phyloP scores from a whole-genome alignment of 2,329 filamentous ascomycete genomes.

The Fusarium sororula region DNA sequence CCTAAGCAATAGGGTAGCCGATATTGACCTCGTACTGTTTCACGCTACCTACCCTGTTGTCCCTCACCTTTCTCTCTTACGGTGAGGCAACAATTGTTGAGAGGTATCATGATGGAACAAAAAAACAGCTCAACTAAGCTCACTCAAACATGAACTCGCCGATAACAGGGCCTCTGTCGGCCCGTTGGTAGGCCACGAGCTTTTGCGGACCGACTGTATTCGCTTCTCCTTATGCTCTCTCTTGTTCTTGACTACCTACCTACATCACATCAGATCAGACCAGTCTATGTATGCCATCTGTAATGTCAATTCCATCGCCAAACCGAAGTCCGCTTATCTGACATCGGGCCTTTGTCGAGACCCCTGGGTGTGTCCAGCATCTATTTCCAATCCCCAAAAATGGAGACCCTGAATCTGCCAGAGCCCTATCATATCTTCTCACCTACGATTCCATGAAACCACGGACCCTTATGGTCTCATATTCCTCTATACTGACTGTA shows the following conservation, averaged over 20 bases:
- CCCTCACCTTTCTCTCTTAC: slow-evolving; percentile 3
- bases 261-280: background rate
- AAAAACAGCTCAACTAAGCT: background rate
- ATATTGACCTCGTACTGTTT: background rate
- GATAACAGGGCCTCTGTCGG: slow-evolving; percentile 34
- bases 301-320: slow-evolving; percentile 33
- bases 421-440: background rate
- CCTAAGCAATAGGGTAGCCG: background rate
- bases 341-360: slow-evolving; percentile 11
- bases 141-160: background rate
- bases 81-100: slow-evolving; percentile 31
- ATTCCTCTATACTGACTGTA: background rate
- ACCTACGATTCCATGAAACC: background rate
- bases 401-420: background rate
- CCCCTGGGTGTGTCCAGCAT: slow-evolving; percentile 18
- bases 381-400: background rate
- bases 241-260: background rate
- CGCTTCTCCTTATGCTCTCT: background rate
- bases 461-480: slow-evolving; percentile 34
- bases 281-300: slow-evolving; percentile 29
- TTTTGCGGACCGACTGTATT: slow-evolving; percentile 40
- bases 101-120: slow-evolving; percentile 14
- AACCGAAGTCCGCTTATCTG: slow-evolving; percentile 34
- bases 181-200: slow-evolving; percentile 38
- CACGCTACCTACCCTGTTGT: slow-evolving; percentile 17